Percentiles rank a stretch among this genome's conserved stretches.
Conservation (phyloP, 371 early-diverging fungal genomes). For the Capillidium heterosporum region DNA sequence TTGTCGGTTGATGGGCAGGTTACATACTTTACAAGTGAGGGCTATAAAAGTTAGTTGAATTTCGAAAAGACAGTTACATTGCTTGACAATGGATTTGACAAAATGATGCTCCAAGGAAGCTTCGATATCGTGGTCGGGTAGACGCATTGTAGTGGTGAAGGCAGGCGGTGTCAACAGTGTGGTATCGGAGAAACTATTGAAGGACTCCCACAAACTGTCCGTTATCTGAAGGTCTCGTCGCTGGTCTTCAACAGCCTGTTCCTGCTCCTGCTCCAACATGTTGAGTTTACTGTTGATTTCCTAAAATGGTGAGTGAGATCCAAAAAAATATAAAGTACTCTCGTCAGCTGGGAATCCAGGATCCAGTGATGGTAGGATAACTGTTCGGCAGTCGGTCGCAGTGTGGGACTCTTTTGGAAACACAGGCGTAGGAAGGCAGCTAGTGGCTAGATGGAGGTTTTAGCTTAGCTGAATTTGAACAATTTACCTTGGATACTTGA, state of each 20-base stretch:
- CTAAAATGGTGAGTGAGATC: neutral
- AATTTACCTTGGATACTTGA: conserved; percentile 26
- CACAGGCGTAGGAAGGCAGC: conserved; percentile 52
- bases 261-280: neutral
- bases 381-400: conserved; percentile 46
- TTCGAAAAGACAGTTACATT: conserved; percentile 12
- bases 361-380: conserved; percentile 59
- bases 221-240: neutral
- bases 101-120: conserved; percentile 11
- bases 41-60: conserved; percentile 10
- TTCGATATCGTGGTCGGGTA: neutral
- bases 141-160: neutral
- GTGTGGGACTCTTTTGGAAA: conserved; percentile 56
- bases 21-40: conserved; percentile 16
- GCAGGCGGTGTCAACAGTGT: neutral
- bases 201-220: conserved; percentile 1
- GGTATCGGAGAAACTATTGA: neutral
- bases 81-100: conserved; percentile 19
- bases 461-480: neutral
- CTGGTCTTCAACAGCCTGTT: neutral
- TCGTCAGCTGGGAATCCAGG: conserved; percentile 13
- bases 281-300: neutral
- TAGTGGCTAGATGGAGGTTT: conserved; percentile 24
- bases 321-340: neutral
- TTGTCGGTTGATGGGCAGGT: conserved; percentile 14